phyloP scores from a whole-genome alignment of 139 green algal species.

The Chlorella ohadii region DNA sequence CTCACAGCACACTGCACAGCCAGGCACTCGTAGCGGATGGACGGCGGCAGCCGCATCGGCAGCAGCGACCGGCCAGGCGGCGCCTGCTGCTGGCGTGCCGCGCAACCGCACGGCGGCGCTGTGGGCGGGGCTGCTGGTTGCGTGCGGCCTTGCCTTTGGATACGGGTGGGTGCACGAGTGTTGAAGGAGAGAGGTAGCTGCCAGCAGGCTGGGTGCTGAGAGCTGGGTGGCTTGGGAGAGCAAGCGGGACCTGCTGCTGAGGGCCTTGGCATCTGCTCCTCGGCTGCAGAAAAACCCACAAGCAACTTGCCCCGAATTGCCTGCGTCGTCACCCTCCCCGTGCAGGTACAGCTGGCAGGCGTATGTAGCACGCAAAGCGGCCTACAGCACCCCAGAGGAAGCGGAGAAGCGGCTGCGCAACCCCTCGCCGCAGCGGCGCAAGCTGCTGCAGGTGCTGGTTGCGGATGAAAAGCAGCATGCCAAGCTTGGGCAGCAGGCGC shows the following conservation, averaged over 20 bases:
- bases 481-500: neutral
- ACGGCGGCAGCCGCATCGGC: neutral
- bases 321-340: too few species aligned
- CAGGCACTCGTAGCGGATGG: neutral
- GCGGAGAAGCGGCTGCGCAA: neutral
- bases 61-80: neutral
- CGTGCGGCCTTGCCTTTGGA: neutral
- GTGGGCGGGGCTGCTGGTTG: neutral
- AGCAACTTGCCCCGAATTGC: too few species aligned
- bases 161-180: neutral
- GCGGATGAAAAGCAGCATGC: constrained; percentile 1
- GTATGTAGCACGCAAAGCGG: too few species aligned
- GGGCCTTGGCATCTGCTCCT: too few species aligned
- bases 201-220: neutral
- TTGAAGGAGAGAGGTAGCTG: neutral
- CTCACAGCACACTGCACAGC: neutral
- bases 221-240: too few species aligned
- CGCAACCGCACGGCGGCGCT: neutral
- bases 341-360: neutral
- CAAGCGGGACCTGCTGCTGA: too few species aligned
- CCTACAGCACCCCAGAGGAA: neutral
- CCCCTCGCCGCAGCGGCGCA: neutral
- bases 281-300: too few species aligned
- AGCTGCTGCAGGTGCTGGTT: constrained; percentile 16
- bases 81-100: too few species aligned